Evolutionary conservation across 176 grass and related monocot species (phyloP).

Genomic region (Ananas comosus): DNA sequence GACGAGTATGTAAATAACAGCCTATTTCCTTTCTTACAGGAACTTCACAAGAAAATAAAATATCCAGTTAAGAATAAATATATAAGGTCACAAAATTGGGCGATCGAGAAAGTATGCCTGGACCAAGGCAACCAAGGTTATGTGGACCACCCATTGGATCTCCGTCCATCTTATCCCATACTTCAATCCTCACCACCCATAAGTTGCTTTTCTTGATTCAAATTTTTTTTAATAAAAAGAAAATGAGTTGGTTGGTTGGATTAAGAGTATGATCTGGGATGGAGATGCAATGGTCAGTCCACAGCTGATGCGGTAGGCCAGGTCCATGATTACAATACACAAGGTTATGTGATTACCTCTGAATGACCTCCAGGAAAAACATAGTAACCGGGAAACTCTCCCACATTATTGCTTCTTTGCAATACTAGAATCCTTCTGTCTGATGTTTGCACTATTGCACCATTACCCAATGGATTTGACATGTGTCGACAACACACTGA

Average conservation of each 20-base stretch:
- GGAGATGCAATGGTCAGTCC: background rate
- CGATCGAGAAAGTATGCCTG: no score
- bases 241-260: no score
- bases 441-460: slow-evolving; percentile 79
- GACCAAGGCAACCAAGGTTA: no score
- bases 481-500: slow-evolving; percentile 57
- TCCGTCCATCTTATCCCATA: no score
- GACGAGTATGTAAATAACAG: background rate
- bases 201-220: no score
- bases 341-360: slow-evolving; percentile 46
- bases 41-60: no score
- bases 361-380: slow-evolving; percentile 97
- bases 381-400: slow-evolving; percentile 73
- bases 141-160: no score
- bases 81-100: no score
- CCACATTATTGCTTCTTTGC: slow-evolving; percentile 91
- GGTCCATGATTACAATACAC: background rate
- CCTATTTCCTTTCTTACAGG: no score
- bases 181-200: no score
- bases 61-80: no score
- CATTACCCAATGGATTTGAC: slow-evolving; percentile 81
- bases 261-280: background rate
- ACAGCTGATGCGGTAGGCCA: background rate
- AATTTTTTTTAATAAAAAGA: no score
- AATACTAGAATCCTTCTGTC: slow-evolving; percentile 72